Conservation (phyloP, 2,329 filamentous ascomycete species). For the Apiospora pterosperma region DNA sequence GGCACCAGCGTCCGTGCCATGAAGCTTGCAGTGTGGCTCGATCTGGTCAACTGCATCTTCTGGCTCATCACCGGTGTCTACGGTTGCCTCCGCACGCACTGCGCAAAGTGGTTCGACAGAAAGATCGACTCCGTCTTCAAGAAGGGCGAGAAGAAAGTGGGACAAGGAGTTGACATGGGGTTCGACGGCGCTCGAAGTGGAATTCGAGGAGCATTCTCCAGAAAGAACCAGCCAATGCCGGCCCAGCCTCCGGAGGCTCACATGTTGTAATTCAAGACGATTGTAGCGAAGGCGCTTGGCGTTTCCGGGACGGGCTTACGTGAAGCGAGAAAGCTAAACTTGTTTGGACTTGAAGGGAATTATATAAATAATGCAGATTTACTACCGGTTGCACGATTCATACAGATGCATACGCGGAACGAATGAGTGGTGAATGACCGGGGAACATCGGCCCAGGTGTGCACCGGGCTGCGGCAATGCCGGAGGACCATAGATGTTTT, state of each 20-base stretch:
- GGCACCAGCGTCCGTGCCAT: conserved; percentile 46
- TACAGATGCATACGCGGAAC: not conserved
- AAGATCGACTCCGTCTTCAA: not conserved
- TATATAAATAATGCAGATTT: not conserved
- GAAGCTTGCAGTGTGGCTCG: conserved; percentile 72
- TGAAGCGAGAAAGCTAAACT: too few species aligned
- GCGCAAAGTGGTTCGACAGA: not conserved
- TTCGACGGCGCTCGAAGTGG: not conserved
- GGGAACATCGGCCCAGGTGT: too few species aligned
- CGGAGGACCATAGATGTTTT: too few species aligned
- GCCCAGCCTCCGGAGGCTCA: not conserved
- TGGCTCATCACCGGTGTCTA: conserved; percentile 54
- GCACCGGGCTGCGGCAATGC: too few species aligned
- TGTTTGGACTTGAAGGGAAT: not conserved
- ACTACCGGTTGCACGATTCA: not conserved
- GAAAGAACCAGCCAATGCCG: not conserved
- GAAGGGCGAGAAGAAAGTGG: not conserved
- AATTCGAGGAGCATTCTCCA: not conserved
- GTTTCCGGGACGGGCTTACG: too few species aligned
- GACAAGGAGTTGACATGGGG: not conserved
- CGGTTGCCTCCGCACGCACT: conserved; percentile 35
- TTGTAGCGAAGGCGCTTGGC: too few species aligned
- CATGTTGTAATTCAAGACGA: not conserved
- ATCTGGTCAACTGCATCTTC: conserved; percentile 63
- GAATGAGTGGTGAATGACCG: too few species aligned